phyloP scores from a whole-genome alignment of 352 stramenopile species.

The Phytophthora capsici region DNA sequence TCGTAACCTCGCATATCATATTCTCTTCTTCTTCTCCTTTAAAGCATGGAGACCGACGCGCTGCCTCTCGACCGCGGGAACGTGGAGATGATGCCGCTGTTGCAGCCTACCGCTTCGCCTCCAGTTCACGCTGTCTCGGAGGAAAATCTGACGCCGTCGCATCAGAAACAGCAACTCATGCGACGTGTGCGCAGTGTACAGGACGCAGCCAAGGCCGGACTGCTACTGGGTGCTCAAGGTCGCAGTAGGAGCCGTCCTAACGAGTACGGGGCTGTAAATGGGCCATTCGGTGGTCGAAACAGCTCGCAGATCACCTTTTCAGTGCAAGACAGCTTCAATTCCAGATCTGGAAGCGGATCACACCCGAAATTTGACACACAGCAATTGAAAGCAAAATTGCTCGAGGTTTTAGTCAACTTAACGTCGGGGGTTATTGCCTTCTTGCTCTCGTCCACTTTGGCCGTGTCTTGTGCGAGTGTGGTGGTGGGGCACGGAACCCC shows the following conservation, averaged over 20 bases:
- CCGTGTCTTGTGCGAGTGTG: slow-evolving; percentile 82
- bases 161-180: slow-evolving; percentile 45
- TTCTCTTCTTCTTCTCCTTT: no score
- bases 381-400: slow-evolving; percentile 25
- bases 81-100: slow-evolving; percentile 50
- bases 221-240: slow-evolving; percentile 17
- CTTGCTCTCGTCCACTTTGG: slow-evolving; percentile 77
- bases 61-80: slow-evolving; percentile 57
- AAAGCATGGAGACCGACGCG: slow-evolving; percentile 54
- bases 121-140: slow-evolving; percentile 48
- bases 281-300: slow-evolving; percentile 14
- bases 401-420: slow-evolving; percentile 63
- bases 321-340: slow-evolving; percentile 14
- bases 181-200: slow-evolving; percentile 70
- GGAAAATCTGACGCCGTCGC: slow-evolving; percentile 46
- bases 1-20: slow-evolving; percentile 10
- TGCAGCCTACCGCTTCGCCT: neutral
- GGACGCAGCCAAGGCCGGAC: slow-evolving; percentile 34
- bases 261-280: slow-evolving; percentile 18
- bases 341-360: neutral
- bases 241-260: slow-evolving; percentile 18
- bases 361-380: slow-evolving; percentile 3
- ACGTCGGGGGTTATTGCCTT: slow-evolving; percentile 84
- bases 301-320: slow-evolving; percentile 26
- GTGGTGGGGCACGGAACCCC: slow-evolving; percentile 73